Conservation (phyloP, 108 stramenopile species). For the Cylindrotheca closterium region DNA sequence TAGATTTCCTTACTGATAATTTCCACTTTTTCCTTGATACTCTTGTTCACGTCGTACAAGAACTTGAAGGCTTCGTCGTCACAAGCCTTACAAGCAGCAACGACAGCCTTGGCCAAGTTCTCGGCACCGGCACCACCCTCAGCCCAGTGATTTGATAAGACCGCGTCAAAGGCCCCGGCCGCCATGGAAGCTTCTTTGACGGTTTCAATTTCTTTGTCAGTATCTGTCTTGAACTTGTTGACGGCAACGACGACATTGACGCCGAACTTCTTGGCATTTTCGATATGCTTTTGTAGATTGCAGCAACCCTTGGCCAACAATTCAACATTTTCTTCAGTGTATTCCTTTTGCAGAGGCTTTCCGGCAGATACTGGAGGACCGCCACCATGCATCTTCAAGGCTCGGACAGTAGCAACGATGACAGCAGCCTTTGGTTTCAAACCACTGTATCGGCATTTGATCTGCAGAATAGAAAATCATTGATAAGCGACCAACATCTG, state of each 20-base stretch:
- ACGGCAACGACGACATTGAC: conserved; percentile 95
- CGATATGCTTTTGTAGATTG: conserved; percentile 93
- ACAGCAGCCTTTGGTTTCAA: conserved; percentile 93
- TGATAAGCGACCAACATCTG: no score
- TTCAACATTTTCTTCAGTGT: conserved; percentile 75
- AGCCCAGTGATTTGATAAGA: conserved; percentile 94
- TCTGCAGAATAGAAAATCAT: no score
- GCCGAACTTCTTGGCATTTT: conserved; percentile 94
- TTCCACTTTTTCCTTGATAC: conserved; percentile 91
- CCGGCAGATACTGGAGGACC: conserved; percentile 93
- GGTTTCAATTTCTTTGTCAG: conserved; percentile 88
- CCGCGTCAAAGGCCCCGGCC: conserved; percentile 92
- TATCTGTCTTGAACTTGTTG: conserved; percentile 94
- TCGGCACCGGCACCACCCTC: conserved; percentile 95
- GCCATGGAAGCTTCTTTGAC: conserved; percentile 80
- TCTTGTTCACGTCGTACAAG: conserved; percentile 80
- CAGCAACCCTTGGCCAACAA: conserved; percentile 78
- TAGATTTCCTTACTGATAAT: conserved; percentile 93
- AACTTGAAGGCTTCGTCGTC: conserved; percentile 82
- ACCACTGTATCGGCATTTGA: conserved; percentile 93
- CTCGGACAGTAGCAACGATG: conserved; percentile 98
- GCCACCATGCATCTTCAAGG: conserved; percentile 99
- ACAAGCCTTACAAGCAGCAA: conserved; percentile 71
- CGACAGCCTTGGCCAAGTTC: conserved; percentile 89
- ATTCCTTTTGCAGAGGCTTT: conserved; percentile 82